Percentiles rank a stretch among this genome's conserved stretches.
Conservation (phyloP, 805 yeast species). For the Osmozyma mogii region DNA sequence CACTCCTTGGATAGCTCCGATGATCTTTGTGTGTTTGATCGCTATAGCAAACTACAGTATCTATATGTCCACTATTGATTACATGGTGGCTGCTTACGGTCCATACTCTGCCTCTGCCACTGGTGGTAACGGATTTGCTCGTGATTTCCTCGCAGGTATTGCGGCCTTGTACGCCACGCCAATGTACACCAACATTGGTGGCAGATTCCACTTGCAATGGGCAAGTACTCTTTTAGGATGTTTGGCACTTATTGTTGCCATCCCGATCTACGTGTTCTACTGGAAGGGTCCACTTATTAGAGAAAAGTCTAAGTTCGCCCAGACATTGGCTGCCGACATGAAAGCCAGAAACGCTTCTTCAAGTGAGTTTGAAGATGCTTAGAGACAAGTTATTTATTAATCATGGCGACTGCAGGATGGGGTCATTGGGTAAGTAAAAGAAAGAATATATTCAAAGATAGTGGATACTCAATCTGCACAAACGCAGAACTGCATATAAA, state of each 20-base stretch:
- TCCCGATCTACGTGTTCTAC: slow-evolving; percentile 31
- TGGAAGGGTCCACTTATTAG: slow-evolving; percentile 33
- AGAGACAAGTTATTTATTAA: too few relatives aligned
- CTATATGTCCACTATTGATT: slow-evolving; percentile 38
- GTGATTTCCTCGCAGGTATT: slow-evolving; percentile 35
- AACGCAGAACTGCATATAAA: too few relatives aligned
- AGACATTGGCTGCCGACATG: slow-evolving; percentile 24
- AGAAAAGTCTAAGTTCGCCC: slow-evolving; percentile 28
- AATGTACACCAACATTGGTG: slow-evolving; percentile 26
- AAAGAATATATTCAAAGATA: too few relatives aligned
- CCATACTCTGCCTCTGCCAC: slow-evolving; percentile 38
- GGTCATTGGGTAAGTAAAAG: too few relatives aligned
- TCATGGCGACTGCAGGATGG: too few relatives aligned
- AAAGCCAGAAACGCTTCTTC: slow-evolving; percentile 1
- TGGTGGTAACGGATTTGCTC: slow-evolving; percentile 36
- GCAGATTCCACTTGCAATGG: slow-evolving; percentile 25
- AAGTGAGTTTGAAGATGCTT: too few relatives aligned
- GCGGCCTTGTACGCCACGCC: slow-evolving; percentile 32
- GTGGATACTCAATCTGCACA: too few relatives aligned
- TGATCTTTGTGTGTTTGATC: slow-evolving; percentile 28
- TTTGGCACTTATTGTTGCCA: slow-evolving; percentile 24
- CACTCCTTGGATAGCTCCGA: slow-evolving; percentile 35
- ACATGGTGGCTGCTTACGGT: slow-evolving; percentile 36
- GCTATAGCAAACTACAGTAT: slow-evolving; percentile 34
- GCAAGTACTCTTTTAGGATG: slow-evolving; percentile 31